phyloP scores from a whole-genome alignment of 2,329 filamentous ascomycete species.

The Exophiala sp. region DNA sequence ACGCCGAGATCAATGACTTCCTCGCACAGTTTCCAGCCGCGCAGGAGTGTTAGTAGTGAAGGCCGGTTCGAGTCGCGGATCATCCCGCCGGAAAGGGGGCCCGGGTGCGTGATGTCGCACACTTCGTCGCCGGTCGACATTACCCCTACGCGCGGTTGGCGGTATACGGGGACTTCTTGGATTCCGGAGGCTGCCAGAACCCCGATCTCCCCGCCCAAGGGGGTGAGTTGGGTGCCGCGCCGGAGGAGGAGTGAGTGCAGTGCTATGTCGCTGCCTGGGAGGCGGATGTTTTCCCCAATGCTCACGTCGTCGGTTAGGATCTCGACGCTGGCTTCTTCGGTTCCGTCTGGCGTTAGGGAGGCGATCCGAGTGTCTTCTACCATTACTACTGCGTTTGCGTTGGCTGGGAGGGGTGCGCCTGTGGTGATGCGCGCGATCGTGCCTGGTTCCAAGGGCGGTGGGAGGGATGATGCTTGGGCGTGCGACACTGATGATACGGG shows the following conservation, averaged over 20 bases:
- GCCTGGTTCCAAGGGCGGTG: conserved; percentile 59
- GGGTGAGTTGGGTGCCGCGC: conserved; percentile 75
- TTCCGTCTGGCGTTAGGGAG: conserved; percentile 57
- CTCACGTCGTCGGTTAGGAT: conserved; percentile 72
- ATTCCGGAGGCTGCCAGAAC: conserved; percentile 80
- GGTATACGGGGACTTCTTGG: conserved; percentile 63
- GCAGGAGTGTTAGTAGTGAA: conserved; percentile 71
- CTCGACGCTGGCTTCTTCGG: conserved; percentile 81
- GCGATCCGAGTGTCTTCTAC: conserved; percentile 85
- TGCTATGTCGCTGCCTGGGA: conserved; percentile 81
- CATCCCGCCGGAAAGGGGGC: conserved; percentile 65
- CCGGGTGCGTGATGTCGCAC: conserved; percentile 60
- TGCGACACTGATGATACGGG: conserved; percentile 84
- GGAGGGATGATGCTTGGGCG: conserved; percentile 65
- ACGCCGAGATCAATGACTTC: conserved; percentile 81
- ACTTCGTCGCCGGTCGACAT: conserved; percentile 95
- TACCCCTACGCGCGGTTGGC: conserved; percentile 72
- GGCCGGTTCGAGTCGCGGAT: conserved; percentile 92
- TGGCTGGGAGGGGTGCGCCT: conserved; percentile 80
- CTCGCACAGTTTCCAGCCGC: conserved; percentile 60
- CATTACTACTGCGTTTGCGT: conserved; percentile 90
- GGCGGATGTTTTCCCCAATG: conserved; percentile 79
- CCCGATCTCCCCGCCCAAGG: conserved; percentile 84
- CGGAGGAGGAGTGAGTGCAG: conserved; percentile 63
- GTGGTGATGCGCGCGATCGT: conserved; percentile 89